These are phyloP conservation scores for Aspergillus texensis DNA, from an alignment of 2,329 filamentous ascomycete species.

Conservation along the genomic window DNA sequence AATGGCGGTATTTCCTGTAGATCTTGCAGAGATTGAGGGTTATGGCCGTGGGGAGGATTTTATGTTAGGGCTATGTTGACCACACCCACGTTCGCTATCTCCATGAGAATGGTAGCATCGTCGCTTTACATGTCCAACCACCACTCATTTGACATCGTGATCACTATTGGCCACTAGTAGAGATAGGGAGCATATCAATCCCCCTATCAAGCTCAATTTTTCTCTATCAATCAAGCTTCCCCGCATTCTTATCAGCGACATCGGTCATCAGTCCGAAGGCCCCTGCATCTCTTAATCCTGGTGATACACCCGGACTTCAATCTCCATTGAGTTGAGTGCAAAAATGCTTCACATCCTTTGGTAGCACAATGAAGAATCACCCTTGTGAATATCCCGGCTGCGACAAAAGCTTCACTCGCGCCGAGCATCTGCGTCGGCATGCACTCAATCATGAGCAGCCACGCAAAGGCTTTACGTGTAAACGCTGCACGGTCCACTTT, in stretches of 20 bases:
- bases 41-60: neutral
- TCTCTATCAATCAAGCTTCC: too few relatives aligned
- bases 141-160: neutral
- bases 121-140: neutral
- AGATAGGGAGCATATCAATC: neutral
- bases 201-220: too few relatives aligned
- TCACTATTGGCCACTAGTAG: neutral
- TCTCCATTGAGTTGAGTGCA: neutral
- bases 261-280: neutral
- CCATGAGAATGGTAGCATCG: neutral
- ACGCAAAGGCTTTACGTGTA: neutral
- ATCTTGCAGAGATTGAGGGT: neutral
- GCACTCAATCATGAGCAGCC: neutral
- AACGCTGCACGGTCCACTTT: neutral
- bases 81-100: too few relatives aligned
- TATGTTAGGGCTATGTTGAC: neutral
- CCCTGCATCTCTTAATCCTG: neutral
- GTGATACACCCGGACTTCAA: neutral
- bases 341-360: neutral
- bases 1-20: conserved; percentile 17
- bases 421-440: neutral
- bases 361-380: neutral
- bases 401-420: neutral
- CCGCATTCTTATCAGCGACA: neutral
- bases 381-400: neutral